phyloP scores from a whole-genome alignment of 1,284 basidiomycete species.

The Grifola frondosa region DNA sequence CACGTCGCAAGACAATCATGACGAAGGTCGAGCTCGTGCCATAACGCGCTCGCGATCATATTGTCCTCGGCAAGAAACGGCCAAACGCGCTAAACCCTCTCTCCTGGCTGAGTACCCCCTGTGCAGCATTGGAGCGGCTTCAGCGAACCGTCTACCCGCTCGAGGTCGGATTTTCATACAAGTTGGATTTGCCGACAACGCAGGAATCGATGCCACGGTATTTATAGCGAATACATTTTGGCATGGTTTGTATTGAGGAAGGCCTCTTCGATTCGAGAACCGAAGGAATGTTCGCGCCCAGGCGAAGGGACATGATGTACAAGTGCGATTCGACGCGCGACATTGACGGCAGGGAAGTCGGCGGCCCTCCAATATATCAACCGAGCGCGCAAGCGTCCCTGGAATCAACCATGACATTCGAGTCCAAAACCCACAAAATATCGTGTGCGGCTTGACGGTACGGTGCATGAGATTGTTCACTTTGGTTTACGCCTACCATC shows the following conservation, averaged over 20 bases:
- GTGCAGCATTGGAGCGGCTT: constrained; percentile 39
- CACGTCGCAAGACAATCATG: constrained; percentile 91
- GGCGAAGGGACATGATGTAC: constrained; percentile 98
- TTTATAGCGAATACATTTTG: constrained; percentile 99
- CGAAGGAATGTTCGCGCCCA: constrained; percentile 66
- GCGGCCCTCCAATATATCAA: constrained; percentile 67
- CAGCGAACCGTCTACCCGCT: constrained; percentile 63
- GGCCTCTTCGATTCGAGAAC: constrained; percentile 87
- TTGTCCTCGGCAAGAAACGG: constrained; percentile 93
- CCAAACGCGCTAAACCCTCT: constrained; percentile 77
- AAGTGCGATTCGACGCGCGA: constrained; percentile 63
- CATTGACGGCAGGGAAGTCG: constrained; percentile 25
- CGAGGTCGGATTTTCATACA: constrained; percentile 90
- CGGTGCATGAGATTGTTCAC: constrained; percentile 92
- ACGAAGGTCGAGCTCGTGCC: constrained; percentile 86
- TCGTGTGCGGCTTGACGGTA: constrained; percentile 83
- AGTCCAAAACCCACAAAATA: constrained; percentile 96
- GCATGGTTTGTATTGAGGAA: constrained; percentile 98
- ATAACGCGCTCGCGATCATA: constrained; percentile 87
- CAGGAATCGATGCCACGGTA: constrained; percentile 88
- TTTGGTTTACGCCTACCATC: constrained; percentile 87
- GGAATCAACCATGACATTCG: constrained; percentile 82
- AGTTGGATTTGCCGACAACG: constrained; percentile 95
- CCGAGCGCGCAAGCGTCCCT: constrained; percentile 84
- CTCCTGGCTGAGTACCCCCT: constrained; percentile 31